These are phyloP conservation scores for Diaporthe citrichinensis DNA, from an alignment of 2,329 filamentous ascomycete genomes.

Conservation along the genomic window DNA sequence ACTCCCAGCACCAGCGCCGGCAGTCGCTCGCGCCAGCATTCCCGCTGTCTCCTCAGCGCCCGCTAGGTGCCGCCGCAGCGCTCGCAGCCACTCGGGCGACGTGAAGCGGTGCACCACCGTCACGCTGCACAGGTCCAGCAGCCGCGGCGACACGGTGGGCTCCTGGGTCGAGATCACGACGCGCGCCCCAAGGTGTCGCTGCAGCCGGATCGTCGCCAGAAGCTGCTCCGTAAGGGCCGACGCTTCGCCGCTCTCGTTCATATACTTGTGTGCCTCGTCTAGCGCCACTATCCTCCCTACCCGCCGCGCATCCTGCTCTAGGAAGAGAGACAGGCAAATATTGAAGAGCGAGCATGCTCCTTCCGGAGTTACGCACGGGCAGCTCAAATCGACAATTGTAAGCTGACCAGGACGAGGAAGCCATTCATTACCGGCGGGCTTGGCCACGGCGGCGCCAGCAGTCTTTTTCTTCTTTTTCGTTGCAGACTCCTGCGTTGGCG, in stretches of 20 bases:
- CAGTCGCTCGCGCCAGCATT: slow-evolving; percentile 43
- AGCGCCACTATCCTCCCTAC: slow-evolving; percentile 75
- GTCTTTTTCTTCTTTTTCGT: slow-evolving; percentile 34
- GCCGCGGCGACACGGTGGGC: slow-evolving; percentile 76
- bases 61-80: slow-evolving; percentile 49
- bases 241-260: slow-evolving; percentile 70
- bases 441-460: slow-evolving; percentile 51
- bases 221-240: slow-evolving; percentile 72
- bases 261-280: slow-evolving; percentile 86
- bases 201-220: slow-evolving; percentile 74
- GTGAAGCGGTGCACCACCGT: slow-evolving; percentile 80
- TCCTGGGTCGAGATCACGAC: slow-evolving; percentile 84
- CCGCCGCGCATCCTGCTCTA: slow-evolving; percentile 63
- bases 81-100: slow-evolving; percentile 51
- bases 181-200: slow-evolving; percentile 77
- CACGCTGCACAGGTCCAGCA: slow-evolving; percentile 80
- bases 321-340: slow-evolving; percentile 76
- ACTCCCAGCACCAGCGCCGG: background rate
- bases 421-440: slow-evolving; percentile 27
- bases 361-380: slow-evolving; percentile 76
- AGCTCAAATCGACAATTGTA: slow-evolving; percentile 73
- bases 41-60: slow-evolving; percentile 45
- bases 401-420: slow-evolving; percentile 49
- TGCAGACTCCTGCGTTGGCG: slow-evolving; percentile 43
- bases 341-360: slow-evolving; percentile 81